Evolutionary conservation across 129 eudicot genomes (phyloP).

Genomic region (Silybum marianum): DNA sequence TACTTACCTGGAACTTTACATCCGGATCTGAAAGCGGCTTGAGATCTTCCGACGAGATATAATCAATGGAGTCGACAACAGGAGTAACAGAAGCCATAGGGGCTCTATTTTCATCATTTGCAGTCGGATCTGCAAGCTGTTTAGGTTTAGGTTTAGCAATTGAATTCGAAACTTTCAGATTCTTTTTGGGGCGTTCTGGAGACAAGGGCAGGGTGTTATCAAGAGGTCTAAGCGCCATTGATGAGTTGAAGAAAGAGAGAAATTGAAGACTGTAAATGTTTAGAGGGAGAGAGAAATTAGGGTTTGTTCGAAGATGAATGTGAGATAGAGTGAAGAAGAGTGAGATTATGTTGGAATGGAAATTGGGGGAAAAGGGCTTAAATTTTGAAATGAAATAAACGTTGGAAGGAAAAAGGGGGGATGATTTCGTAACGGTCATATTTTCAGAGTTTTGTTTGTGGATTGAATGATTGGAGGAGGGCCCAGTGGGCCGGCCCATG

Average conservation of each 20-base stretch:
- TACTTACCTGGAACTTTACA: constrained; percentile 46
- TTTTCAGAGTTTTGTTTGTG: constrained; percentile 2
- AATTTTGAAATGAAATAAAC: constrained; percentile 31
- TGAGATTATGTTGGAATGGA: constrained; percentile 8
- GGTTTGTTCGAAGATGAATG: constrained; percentile 12
- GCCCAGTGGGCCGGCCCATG: neutral
- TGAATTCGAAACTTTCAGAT: constrained; percentile 42
- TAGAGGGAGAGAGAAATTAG: neutral
- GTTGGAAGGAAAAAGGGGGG: constrained; percentile 18
- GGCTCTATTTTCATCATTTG: constrained; percentile 58
- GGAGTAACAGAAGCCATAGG: constrained; percentile 43
- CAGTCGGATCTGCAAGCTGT: constrained; percentile 14
- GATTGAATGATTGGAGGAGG: neutral
- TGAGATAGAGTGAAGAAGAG: constrained; percentile 1
- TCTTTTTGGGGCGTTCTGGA: constrained; percentile 63
- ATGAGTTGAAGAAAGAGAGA: neutral
- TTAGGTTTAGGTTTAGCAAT: constrained; percentile 27
- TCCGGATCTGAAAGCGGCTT: constrained; percentile 61
- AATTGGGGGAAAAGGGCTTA: constrained; percentile 40
- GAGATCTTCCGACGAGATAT: constrained; percentile 70
- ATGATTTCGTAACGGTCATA: constrained; percentile 47
- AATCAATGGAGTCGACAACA: constrained; percentile 60
- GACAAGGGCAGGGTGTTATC: constrained; percentile 68
- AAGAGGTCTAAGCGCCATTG: constrained; percentile 77
- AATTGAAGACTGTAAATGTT: constrained; percentile 7